Base-by-base conservation (phyloP, 768 basidiomycete species). In the Lactarius tabidus region DNA sequence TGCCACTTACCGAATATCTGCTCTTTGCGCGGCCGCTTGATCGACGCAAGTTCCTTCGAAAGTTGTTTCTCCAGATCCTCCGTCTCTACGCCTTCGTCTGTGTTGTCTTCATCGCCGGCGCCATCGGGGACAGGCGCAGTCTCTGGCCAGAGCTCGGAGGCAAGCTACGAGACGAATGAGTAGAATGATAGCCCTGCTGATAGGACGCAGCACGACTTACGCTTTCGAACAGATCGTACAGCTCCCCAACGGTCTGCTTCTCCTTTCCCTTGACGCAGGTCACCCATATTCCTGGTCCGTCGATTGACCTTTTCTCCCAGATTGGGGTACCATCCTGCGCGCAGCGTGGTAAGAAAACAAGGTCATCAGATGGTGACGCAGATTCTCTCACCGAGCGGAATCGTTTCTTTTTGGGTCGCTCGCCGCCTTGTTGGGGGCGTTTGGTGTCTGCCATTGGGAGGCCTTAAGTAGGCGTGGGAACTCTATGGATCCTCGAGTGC, bases 191-290 rank as follows among this genome's bases (percentile, higher is more conserved):
- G 29, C 9, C 26, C 18, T 36, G 38, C 26, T 15, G 18, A 7
- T 14, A 52, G 14, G 9, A 56, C 18, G 2, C 29, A 36, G 31
- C 15, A 52, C 31, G 17, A 75, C 85, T 70, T 67, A 92, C 92
- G 59, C 82, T 82, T 65, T 92, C 89, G 61, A 94, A 91, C 12
- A 94, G 71, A 71, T 92, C 90, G 67, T 87, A 88, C 39, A 91
- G 74, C 72, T 94, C 92, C 41, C 87, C 85, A 5, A 91, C 83
- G 0, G 89, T 82, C 71, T 87, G 87, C 67, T 83, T 88, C 74
- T 94, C 93, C 69, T 88, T 93, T 23, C 92, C 92, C 73, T 88
- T 91, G 35, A 91, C 82, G 70, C 90, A 93, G 71, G 87, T 91
- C 12, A 85, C 89, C 91, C 92, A 94, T 23, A 94, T 77, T 20